Evolutionary conservation across 1,139 yeast genomes (phyloP).

Genomic region (Scheffersomyces cryptocercus): DNA sequence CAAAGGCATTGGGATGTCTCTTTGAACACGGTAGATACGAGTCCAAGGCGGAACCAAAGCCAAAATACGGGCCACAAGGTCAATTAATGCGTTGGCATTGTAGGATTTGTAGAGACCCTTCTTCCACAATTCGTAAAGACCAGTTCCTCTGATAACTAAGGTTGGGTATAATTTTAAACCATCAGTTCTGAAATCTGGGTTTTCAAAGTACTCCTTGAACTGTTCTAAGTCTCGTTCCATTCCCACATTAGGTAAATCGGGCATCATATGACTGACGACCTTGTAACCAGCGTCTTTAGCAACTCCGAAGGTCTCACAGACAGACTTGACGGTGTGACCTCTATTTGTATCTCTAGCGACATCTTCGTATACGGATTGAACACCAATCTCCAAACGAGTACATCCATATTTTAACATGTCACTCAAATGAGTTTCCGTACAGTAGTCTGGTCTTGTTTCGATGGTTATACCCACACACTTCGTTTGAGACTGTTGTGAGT

Average conservation of each 20-base stretch:
- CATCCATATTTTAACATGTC: conserved; percentile 97
- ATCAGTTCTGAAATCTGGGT: conserved; percentile 95
- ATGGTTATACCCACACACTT: conserved; percentile 98
- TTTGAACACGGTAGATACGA: conserved; percentile 94
- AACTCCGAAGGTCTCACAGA: conserved; percentile 90
- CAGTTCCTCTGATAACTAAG: conserved; percentile 95
- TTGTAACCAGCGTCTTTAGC: conserved; percentile 98
- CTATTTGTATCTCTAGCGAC: conserved; percentile 98
- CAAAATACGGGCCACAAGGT: conserved; percentile 89
- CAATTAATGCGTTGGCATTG: conserved; percentile 91
- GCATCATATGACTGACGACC: conserved; percentile 99
- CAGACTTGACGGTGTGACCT: conserved; percentile 97
- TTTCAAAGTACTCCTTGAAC: conserved; percentile 93
- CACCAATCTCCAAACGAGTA: conserved; percentile 95
- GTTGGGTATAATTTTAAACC: conserved; percentile 96
- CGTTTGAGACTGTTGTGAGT: conserved; percentile 92
- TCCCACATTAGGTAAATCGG: conserved; percentile 97
- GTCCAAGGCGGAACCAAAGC: conserved; percentile 99
- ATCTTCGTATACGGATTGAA: conserved; percentile 95
- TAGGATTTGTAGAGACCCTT: conserved; percentile 92
- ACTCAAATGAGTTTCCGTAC: conserved; percentile 92
- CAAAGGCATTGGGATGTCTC: conserved; percentile 99
- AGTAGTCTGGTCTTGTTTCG: conserved; percentile 98
- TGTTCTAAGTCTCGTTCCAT: conserved; percentile 98
- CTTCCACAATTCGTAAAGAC: conserved; percentile 95